These are phyloP conservation scores for Penicillium longicatenatum DNA, from an alignment of 495 filamentous ascomycete species.

Conservation along the genomic window DNA sequence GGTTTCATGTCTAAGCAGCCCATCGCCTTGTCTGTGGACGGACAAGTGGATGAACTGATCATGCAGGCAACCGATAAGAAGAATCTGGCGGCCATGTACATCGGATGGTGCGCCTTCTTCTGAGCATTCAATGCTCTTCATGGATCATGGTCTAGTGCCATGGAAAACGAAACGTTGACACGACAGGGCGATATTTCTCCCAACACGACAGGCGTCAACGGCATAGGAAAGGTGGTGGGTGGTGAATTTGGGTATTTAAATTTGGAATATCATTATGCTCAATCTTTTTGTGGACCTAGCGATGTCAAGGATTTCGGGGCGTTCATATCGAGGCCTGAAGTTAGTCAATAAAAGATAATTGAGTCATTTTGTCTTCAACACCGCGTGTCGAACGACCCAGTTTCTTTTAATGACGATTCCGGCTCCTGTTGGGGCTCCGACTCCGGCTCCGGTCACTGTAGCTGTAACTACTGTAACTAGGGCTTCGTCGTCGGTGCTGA, in stretches of 20 bases:
- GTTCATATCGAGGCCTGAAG: not conserved
- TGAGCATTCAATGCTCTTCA: conserved; percentile 36
- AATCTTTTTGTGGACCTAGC: not conserved
- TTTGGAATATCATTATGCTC: not conserved
- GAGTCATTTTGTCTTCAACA: not conserved
- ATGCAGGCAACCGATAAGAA: conserved; percentile 74
- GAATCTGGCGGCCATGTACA: conserved; percentile 90
- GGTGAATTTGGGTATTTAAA: not conserved
- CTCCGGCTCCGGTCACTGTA: conserved; percentile 49
- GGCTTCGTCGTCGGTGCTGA: conserved; percentile 50
- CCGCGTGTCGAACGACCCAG: not conserved
- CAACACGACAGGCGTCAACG: not conserved
- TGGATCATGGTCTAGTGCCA: not conserved
- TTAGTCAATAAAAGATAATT: not conserved
- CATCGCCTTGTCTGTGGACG: conserved; percentile 90
- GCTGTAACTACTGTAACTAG: conserved; percentile 57
- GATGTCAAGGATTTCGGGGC: not conserved
- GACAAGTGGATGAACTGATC: conserved; percentile 92
- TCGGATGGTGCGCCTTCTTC: conserved; percentile 96
- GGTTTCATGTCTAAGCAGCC: conserved; percentile 82
- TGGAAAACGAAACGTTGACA: not conserved
- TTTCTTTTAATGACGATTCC: conserved; percentile 28
- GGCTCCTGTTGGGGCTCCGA: conserved; percentile 43
- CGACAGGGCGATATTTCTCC: not conserved
- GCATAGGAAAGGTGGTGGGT: not conserved